Conservation (phyloP, 176 grass and related monocot genomes). For the Elymus sibiricus region DNA sequence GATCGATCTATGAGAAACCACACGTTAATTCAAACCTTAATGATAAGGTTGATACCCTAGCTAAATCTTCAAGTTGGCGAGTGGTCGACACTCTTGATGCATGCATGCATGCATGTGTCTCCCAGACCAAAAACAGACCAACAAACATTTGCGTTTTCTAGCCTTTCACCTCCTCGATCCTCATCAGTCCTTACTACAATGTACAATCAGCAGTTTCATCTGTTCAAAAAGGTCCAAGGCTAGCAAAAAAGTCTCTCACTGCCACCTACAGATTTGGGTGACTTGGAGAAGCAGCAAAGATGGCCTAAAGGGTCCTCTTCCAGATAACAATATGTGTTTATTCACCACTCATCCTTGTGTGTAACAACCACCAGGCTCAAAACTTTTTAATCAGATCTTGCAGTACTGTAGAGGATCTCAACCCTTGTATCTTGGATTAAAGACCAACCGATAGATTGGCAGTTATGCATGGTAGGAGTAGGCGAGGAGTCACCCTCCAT, state of each 20-base stretch:
- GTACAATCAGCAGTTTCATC: background rate
- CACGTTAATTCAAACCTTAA: no score
- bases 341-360: background rate
- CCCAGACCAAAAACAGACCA: background rate
- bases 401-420: no score
- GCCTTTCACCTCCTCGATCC: background rate
- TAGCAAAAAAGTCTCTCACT: background rate
- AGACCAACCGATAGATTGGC: background rate
- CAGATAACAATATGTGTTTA: no score
- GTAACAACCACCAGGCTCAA: background rate
- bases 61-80: background rate
- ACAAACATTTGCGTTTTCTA: background rate
- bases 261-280: background rate
- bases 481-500: background rate
- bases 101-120: background rate
- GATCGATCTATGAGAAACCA: no score
- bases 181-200: background rate
- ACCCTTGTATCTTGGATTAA: background rate
- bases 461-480: background rate
- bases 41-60: no score
- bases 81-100: background rate
- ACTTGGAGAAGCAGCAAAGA: slow-evolving; percentile 1
- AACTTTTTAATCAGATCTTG: background rate
- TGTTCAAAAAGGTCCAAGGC: background rate
- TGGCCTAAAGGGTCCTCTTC: background rate